Base-by-base conservation (phyloP, 352 stramenopile genomes). In the Globisporangium mamillatum region DNA sequence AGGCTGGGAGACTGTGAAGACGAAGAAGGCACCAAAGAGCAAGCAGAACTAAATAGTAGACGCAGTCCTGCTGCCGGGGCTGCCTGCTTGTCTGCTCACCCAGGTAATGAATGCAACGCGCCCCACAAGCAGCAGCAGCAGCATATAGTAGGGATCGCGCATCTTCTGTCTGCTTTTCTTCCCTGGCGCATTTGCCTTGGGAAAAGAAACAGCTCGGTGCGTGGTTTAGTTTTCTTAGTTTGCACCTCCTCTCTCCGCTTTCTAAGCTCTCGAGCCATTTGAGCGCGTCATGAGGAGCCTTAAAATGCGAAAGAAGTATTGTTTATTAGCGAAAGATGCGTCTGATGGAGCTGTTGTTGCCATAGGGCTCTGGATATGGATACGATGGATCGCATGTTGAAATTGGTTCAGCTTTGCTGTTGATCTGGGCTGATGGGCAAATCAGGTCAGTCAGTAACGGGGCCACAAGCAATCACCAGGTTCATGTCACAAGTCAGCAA, bases 1-100 rank as follows among this genome's bases (percentile, higher is more conserved):
- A 44, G 86, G 86, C 34, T 94, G 86, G 86, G 84, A 88, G 75
- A 91, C 83, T 46, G 86, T 94, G 62, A 79, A 74, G 69, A 83
- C 82, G 69, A 94, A 92, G 79, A 84, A 82, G 69, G 44, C 63
- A 55, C 69, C 71, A 54, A 84, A 84, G 78, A 58, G 41, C 63
- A 92, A 90, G 76, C 75, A 84, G 67, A 81, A 90, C 76, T 89
- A 88, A 44, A 24, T 18, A 27, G 34, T 38, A 34, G 10, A 44
- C 59, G 22, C 24, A 27, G 14, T 38, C 18, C 20, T 56, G 50
- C 18, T 46, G 38, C 38, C 12, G 38, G 50, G 41, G 25, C 16
- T 20, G 16, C 14, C 32, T 32, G 24, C 52, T 3, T 58, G 24
- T 4, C 52, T 58, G 52, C 16, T 32, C 52, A n/a, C 48, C 46